phyloP scores from a whole-genome alignment of 1,284 basidiomycete species.

The Xerocomus subilludens region DNA sequence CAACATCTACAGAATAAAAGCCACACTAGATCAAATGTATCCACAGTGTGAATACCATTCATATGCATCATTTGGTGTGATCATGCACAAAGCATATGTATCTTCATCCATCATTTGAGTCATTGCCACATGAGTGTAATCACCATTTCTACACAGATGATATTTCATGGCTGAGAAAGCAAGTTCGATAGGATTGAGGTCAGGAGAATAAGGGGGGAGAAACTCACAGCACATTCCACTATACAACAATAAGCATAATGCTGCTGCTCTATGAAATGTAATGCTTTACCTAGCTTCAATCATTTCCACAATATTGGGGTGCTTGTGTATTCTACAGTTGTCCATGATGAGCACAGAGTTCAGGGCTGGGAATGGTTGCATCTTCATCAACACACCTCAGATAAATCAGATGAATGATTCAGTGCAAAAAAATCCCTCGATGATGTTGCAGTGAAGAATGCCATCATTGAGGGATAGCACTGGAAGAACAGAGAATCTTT shows the following conservation, averaged over 20 bases:
- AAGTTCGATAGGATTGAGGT: not conserved
- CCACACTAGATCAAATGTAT: not conserved
- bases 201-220: not conserved
- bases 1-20: not conserved
- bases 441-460: slow-evolving; percentile 46
- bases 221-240: not conserved
- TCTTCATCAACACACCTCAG: slow-evolving; percentile 46
- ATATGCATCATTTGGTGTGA: not conserved
- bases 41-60: not conserved
- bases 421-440: slow-evolving; percentile 39
- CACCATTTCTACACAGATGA: not conserved
- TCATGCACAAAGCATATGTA: not conserved
- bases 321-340: slow-evolving; percentile 32
- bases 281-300: not conserved
- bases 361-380: slow-evolving; percentile 40
- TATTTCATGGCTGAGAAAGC: not conserved
- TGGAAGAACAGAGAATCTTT: slow-evolving; percentile 41
- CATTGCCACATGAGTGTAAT: not conserved
- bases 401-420: slow-evolving; percentile 40
- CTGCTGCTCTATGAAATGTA: no score
- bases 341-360: slow-evolving; percentile 36
- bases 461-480: slow-evolving; percentile 43
- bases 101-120: not conserved
- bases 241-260: not conserved
- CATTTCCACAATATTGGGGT: slow-evolving; percentile 1